Base-by-base conservation (phyloP, 2,329 filamentous ascomycete species). In the Colletotrichum kahawae region DNA sequence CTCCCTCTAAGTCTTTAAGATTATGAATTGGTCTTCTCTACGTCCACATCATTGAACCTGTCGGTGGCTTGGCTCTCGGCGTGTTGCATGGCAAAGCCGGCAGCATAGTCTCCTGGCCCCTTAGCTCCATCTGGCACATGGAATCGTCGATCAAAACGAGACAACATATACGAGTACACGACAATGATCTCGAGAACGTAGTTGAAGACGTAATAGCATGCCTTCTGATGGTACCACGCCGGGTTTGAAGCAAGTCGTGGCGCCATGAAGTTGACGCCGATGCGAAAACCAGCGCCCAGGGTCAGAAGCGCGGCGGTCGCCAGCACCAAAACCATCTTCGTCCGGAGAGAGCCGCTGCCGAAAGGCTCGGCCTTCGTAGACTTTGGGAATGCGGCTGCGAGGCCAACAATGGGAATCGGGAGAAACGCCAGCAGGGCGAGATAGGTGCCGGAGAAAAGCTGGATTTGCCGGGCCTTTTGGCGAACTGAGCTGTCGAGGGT, bases 11-110 rank as follows among this genome's bases (percentile, higher is more conserved):
- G 10, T 8, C 9, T 33, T 10, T 33, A 12, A 10, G 4, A 4
- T n/a, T n/a, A 43, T 1, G 9, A 5, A 4, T 5, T 18, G 16
- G 18, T 1, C 0, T n/a, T 1, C 18, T 43, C 14, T 7, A n/a
- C 4, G 0, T 43, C 1, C 18, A 9, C 2, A 0, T 48, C 43
- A 1, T 0, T 48, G n/a, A 48, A 48, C 0, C n/a, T 0, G 5
- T 51, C n/a, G 43, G 43, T 21, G n/a, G 0, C 2, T 13, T 51
- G n/a, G 21, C 43, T 51, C 1, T 51, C 43, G 0, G 43, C 43
- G 2, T 51, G n/a, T 51, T 51, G 1, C 43, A 51, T 51, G 1
- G n/a, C 43, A 3, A 51, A 51, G 1, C 43, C 43, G n/a, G 43
- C 43, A 0, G 43, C n/a, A 0, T 51, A 51, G n/a, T 51, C 43